Evolutionary conservation across 768 basidiomycete species (phyloP), one percentile per base, ranked within the genome.

Genomic region (Punctularia strigosozonata): DNA sequence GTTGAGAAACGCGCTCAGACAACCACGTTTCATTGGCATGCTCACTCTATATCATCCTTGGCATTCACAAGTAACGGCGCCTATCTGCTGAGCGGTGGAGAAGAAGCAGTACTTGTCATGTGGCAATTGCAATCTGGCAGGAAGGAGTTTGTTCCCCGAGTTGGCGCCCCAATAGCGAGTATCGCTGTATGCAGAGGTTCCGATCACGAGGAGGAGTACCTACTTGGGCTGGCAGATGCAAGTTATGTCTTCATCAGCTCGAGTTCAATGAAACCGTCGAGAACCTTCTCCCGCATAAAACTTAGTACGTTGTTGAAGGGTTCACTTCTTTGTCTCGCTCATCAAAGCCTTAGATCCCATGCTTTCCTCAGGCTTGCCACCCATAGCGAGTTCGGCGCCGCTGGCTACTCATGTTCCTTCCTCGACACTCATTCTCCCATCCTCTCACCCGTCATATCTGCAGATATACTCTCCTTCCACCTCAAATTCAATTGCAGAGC

Each of bases 71-170:
- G 79, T 10, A 91, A 94, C 47, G 95, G 95, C 10, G 82, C 89
- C 6, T 94, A 95, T 56, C 60, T 99, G 14, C 61, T 98, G 35
- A 92, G 86, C 43, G 94, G 90, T 45, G 95, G 95, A 32, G 89
- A 95, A 57, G 95, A 98, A 56, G 74, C 84, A 23, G 94, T 97
- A 7, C 60, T 99, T n/a, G 92, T 98, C 26, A 81, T 94, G 42
- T 99, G 95, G 95, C 89, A 95, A 53, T 56, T 99, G 30, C 80
- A 88, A 46, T 77, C 81, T 0, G 85, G 86, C 4, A 85, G 78
- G 57, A 81, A 79, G 54, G 91, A 95, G 56, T 98, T 88, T 53
- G 74, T 98, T 2, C 91, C 95, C 23, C 77, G 95, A 37, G 68
- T 98, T 8, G 92, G 94, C 14, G 80, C 89, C 3, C 79, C 90